These are phyloP conservation scores for Neoboletus magnificus DNA, from an alignment of 768 basidiomycete species.

Conservation along the genomic window DNA sequence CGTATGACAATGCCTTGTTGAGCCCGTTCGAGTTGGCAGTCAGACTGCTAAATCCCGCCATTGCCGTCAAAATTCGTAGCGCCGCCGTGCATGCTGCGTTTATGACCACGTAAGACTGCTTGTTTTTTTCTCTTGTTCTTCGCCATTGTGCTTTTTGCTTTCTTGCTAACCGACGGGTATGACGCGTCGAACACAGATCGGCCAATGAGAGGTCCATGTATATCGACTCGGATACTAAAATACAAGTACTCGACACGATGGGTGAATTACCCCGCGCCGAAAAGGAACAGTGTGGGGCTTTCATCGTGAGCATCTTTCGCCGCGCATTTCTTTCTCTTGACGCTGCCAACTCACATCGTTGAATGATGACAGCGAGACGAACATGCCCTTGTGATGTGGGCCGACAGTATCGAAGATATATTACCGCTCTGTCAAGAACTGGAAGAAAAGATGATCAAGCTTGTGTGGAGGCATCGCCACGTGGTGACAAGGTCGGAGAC, in stretches of 20 bases:
- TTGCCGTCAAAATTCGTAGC: slow-evolving; percentile 76
- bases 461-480: slow-evolving; percentile 63
- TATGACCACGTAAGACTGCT: slow-evolving; percentile 52
- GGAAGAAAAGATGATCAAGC: slow-evolving; percentile 74
- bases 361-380: slow-evolving; percentile 62
- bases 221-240: slow-evolving; percentile 76
- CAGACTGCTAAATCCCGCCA: slow-evolving; percentile 70
- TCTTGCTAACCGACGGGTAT: background rate
- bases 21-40: slow-evolving; percentile 79
- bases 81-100: slow-evolving; percentile 82
- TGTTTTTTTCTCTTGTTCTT: too few relatives aligned
- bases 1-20: slow-evolving; percentile 73
- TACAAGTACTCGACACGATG: slow-evolving; percentile 79
- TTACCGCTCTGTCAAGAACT: slow-evolving; percentile 68
- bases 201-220: slow-evolving; percentile 57
- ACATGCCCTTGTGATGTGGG: slow-evolving; percentile 77
- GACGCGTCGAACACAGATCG: slow-evolving; percentile 34
- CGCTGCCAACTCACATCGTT: background rate
- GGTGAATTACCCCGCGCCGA: slow-evolving; percentile 68
- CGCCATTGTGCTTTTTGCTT: too few relatives aligned
- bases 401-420: slow-evolving; percentile 76
- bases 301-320: slow-evolving; percentile 54
- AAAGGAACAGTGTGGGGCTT: slow-evolving; percentile 89
- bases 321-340: background rate
- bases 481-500: slow-evolving; percentile 8